Evolutionary conservation across 2,329 filamentous ascomycete species (phyloP), one percentile per base, ranked within the genome.

Genomic region (Ophiostoma triangulosporum): DNA sequence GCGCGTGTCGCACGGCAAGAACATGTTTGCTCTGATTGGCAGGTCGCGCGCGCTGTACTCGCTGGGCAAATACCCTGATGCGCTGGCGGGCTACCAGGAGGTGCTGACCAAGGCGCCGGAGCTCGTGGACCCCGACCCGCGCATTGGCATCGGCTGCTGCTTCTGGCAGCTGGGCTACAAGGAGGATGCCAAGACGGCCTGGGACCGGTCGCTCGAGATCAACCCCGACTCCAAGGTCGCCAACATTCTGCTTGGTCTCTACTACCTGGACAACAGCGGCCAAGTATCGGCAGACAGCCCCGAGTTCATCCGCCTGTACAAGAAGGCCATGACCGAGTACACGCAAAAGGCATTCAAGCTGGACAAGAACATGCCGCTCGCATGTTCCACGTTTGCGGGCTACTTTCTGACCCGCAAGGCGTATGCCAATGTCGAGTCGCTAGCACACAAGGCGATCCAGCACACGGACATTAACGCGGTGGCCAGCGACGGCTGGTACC

Each of bases 141-240:
- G 94, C 61, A 91, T 98, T 61, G 93, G 93, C 53, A 91, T 98
- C 63, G 93, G 93, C 46, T 93, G 88, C 68, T 98, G 93, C 72
- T 84, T 96, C 66, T 98, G 94, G 93, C 88, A 95, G 67, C 75
- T 98, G 27, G 90, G 90, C 11, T 89, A 88, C 73, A 96, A 94
- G 67, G 88, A 95, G 32, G 88, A 95, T 62, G 93, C 94, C 7
- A 91, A 87, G 64, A 73, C 75, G 48, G 91, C 93, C 12, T 98
- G 93, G 93, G 86, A 95, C 64, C 78, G 93, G 58, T 82, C 85
- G 12, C 70, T 96, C 27, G 87, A 94, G 64, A 77, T 96, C 64
- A 81, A 76, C 62, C 82, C 87, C 0, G 78, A 89, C 24, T 95
- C 89, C 22, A 96, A 95, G 69, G 80, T 89, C 57, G 90, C 90